These are phyloP conservation scores for Zopfochytrium polystomum DNA, from an alignment of 371 early-diverging fungal genomes.

Conservation along the genomic window DNA sequence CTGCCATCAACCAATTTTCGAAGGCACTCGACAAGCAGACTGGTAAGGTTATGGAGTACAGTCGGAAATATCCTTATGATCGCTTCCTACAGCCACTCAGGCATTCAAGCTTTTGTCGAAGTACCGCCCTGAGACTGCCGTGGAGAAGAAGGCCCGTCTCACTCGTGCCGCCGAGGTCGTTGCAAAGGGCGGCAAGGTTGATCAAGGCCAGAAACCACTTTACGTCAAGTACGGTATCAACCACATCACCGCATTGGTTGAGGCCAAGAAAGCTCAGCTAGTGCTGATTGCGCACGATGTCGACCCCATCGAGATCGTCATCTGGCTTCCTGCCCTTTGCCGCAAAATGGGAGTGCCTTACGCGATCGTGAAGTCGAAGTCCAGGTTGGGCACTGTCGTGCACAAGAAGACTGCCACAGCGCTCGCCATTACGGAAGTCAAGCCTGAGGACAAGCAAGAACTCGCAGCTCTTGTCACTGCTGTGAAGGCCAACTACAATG, in stretches of 20 bases:
- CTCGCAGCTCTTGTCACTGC: constrained; percentile 85
- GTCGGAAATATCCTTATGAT: not conserved
- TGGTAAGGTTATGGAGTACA: constrained; percentile 27
- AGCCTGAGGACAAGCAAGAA: constrained; percentile 92
- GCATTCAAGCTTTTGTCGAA: constrained; percentile 95
- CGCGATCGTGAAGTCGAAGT: constrained; percentile 98
- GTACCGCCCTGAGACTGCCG: constrained; percentile 98
- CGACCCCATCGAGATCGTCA: constrained; percentile 98
- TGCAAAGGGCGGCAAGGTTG: constrained; percentile 86
- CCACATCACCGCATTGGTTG: constrained; percentile 97
- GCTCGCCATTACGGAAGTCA: constrained; percentile 91
- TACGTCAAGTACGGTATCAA: constrained; percentile 99
- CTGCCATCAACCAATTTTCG: constrained; percentile 99
- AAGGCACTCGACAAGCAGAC: constrained; percentile 96
- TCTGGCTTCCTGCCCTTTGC: constrained; percentile 99
- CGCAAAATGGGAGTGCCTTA: constrained; percentile 99
- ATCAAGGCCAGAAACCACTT: constrained; percentile 90
- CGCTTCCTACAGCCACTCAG: constrained; percentile 68
- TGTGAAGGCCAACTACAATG: constrained; percentile 87
- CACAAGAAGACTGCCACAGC: constrained; percentile 99
- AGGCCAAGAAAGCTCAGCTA: constrained; percentile 97
- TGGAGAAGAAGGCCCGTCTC: constrained; percentile 95
- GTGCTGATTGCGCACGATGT: constrained; percentile 99
- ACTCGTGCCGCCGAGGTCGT: constrained; percentile 74
- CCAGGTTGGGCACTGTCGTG: constrained; percentile 96